Percentiles rank a stretch among this genome's conserved stretches.
These are phyloP conservation scores for Knufia fluminis DNA, from an alignment of 2,329 filamentous ascomycete species.

Conservation along the genomic window DNA sequence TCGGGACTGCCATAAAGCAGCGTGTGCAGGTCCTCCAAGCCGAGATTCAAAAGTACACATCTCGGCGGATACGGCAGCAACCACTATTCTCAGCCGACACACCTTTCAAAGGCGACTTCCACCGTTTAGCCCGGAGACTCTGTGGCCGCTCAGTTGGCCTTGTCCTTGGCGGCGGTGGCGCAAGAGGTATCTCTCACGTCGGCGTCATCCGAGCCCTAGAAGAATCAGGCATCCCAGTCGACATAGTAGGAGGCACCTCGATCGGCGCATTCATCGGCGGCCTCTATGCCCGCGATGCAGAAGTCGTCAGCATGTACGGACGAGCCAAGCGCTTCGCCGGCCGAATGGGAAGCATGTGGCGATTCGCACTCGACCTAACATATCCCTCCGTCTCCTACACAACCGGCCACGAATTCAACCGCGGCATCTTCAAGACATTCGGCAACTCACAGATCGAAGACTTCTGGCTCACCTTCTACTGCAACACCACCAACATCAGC, in stretches of 20 bases:
- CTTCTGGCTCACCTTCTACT: conserved; percentile 98
- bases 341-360: conserved; percentile 98
- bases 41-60: conserved; percentile 97
- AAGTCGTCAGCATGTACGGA: conserved; percentile 94
- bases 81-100: conserved; percentile 86
- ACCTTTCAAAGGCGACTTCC: conserved; percentile 92
- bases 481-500: conserved; percentile 98
- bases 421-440: conserved; percentile 97
- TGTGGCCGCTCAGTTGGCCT: conserved; percentile 92
- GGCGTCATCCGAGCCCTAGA: conserved; percentile 92
- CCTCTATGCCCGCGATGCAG: conserved; percentile 89
- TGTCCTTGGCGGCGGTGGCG: conserved; percentile 87
- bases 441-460: conserved; percentile 96
- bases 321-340: conserved; percentile 95
- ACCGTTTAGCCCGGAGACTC: conserved; percentile 76
- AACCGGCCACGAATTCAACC: conserved; percentile 96
- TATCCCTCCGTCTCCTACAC: conserved; percentile 97
- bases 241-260: conserved; percentile 89
- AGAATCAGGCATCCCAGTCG: conserved; percentile 91
- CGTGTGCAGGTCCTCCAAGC: conserved; percentile 90
- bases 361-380: conserved; percentile 91
- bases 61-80: conserved; percentile 76
- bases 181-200: conserved; percentile 82
- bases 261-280: conserved; percentile 94
- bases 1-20: conserved; percentile 81